These are phyloP conservation scores for Xylariaceae sp. DNA, from an alignment of 2,329 filamentous ascomycete genomes.

Conservation along the genomic window DNA sequence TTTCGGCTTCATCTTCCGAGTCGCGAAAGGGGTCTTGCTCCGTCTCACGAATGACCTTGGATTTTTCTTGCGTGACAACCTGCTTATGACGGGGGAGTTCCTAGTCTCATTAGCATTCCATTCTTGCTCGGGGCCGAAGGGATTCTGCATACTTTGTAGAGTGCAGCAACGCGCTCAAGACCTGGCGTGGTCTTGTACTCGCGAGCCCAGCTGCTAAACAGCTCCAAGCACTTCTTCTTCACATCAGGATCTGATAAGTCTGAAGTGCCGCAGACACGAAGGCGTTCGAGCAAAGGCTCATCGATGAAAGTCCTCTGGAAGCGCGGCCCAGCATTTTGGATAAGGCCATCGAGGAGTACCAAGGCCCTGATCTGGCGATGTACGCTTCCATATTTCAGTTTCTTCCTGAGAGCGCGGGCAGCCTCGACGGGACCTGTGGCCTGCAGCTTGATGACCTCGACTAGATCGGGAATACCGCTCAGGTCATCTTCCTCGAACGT, in stretches of 20 bases:
- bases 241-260: slow-evolving; percentile 81
- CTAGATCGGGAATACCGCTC: slow-evolving; percentile 86
- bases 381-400: slow-evolving; percentile 96
- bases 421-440: slow-evolving; percentile 83
- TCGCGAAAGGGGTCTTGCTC: slow-evolving; percentile 66
- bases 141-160: slow-evolving; percentile 59
- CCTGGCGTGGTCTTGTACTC: slow-evolving; percentile 80
- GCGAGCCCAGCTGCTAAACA: slow-evolving; percentile 83
- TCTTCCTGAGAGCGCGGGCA: slow-evolving; percentile 89
- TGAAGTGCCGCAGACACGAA: slow-evolving; percentile 84
- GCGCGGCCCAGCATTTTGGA: slow-evolving; percentile 85
- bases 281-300: slow-evolving; percentile 84
- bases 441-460: slow-evolving; percentile 91
- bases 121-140: not conserved
- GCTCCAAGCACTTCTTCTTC: slow-evolving; percentile 79
- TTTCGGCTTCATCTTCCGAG: slow-evolving; percentile 58
- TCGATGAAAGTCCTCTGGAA: slow-evolving; percentile 89
- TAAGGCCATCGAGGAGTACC: slow-evolving; percentile 84
- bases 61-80: slow-evolving; percentile 71
- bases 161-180: slow-evolving; percentile 72
- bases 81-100: slow-evolving; percentile 67
- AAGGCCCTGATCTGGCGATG: slow-evolving; percentile 89
- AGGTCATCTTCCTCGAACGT: slow-evolving; percentile 87
- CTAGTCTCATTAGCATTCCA: slow-evolving; percentile 32
- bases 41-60: slow-evolving; percentile 79